Evolutionary conservation across 192 early-diverging fungal species (phyloP), one percentile per base, ranked within the genome.

Genomic region (Coemansia reversa): DNA sequence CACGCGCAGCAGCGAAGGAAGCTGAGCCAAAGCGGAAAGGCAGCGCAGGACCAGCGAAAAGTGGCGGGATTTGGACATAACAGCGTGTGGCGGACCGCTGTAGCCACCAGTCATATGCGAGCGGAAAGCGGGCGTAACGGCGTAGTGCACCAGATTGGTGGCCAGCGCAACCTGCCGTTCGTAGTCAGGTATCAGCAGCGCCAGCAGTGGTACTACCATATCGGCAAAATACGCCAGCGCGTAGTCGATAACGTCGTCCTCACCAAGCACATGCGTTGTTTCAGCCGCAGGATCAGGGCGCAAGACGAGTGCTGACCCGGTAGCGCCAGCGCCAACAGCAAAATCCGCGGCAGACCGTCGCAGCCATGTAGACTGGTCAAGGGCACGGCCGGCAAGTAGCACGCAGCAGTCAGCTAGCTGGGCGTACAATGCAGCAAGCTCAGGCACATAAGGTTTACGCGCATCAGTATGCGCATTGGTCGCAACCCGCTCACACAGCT

Each of bases 71-170:
- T 62, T 33, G 1, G 79, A 72, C 0, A 70, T 67, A 30, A 59
- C 14, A 2, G 74, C 61, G 9, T 69, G 69, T 0, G 73, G 62
- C 22, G 79, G 69, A 0, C 69, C 79, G 55, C 74, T 75, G 53
- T 66, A 75, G 2, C 79, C 79, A 29, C 79, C 79, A 0, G 79
- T 75, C 67, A 81, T 76, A 7, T 84, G 82, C 22, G 84, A 84
- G 62, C 88, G 89, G 7, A 95, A 63, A 12, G 76, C 71, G 23
- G 92, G 91, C 0, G 74, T 84, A 24, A 94, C 83, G 24, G 91
- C 84, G 77, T 94, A 93, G 64, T 95, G 92, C 69, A 93, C 86
- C n/a, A 94, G 29, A 63, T 92, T 93, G 14, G 81, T 83, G 4
- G 90, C 55, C 0, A 90, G 60, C 4, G 75, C 72, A 29, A 87